A percentile compares a stretch with the other conserved stretches of the same genome.
Conservation (phyloP, 345 rosid genomes). For the Syzygium aqueum region DNA sequence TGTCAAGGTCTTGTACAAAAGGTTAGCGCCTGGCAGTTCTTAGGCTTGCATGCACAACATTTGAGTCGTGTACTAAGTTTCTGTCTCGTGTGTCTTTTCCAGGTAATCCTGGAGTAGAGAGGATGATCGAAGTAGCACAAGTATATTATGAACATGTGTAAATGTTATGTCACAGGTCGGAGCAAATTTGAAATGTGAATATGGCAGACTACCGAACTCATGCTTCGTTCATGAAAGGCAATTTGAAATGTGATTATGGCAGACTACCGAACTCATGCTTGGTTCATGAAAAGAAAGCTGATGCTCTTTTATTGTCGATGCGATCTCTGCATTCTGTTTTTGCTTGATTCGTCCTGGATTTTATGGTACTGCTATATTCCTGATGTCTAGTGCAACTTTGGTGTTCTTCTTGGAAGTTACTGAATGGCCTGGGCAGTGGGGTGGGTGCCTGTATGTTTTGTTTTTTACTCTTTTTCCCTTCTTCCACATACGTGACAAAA, state of each 20-base stretch:
- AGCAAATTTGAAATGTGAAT: neutral
- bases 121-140: neutral
- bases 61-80: neutral
- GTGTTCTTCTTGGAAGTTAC: neutral
- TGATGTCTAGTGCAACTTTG: neutral
- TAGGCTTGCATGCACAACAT: neutral
- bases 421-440: neutral
- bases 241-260: too few relatives aligned
- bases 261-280: too few relatives aligned
- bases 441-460: neutral
- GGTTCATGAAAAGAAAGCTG: neutral
- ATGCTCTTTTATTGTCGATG: neutral
- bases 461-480: neutral
- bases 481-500: slow-evolving; percentile 4
- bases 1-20: slow-evolving; percentile 51
- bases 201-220: neutral
- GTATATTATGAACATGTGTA: neutral
- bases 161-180: neutral
- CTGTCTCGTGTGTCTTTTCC: neutral
- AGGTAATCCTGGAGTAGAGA: neutral
- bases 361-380: neutral
- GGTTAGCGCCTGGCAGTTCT: slow-evolving; percentile 26
- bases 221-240: neutral
- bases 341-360: neutral
- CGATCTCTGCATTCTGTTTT: neutral